phyloP scores from a whole-genome alignment of 495 filamentous ascomycete genomes.

The Xylaria telfairii region DNA sequence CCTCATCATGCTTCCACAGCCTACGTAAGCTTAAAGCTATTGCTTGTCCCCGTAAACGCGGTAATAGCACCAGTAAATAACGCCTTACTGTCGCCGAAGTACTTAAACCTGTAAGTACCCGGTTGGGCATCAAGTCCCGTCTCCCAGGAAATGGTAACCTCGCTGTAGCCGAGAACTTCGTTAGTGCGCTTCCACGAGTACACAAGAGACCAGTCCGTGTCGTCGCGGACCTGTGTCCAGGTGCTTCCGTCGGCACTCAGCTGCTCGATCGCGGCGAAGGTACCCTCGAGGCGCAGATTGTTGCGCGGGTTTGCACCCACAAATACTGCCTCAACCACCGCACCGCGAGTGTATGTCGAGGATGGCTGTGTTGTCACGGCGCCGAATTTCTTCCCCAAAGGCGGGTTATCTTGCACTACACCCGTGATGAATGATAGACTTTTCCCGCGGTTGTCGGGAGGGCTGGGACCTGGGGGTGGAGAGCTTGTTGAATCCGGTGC shows the following conservation, averaged over 20 bases:
- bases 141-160: constrained; percentile 81
- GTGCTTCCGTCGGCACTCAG: constrained; percentile 47
- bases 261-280: constrained; percentile 80
- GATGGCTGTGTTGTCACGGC: constrained; percentile 63
- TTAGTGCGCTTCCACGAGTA: constrained; percentile 84
- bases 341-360: constrained; percentile 64
- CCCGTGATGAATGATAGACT: constrained; percentile 80
- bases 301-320: constrained; percentile 92
- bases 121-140: constrained; percentile 60
- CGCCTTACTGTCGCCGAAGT: constrained; percentile 84
- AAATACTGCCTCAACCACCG: constrained; percentile 72
- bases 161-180: constrained; percentile 72
- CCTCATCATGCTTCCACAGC: background rate
- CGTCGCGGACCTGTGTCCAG: constrained; percentile 75
- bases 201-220: constrained; percentile 80
- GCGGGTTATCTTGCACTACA: constrained; percentile 77
- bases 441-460: constrained; percentile 77
- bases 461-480: constrained; percentile 65
- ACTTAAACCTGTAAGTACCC: constrained; percentile 81
- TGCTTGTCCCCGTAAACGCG: constrained; percentile 75
- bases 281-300: constrained; percentile 79
- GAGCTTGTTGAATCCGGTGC: constrained; percentile 51
- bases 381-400: constrained; percentile 74
- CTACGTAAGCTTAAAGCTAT: constrained; percentile 61
- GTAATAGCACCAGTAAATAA: constrained; percentile 65